Base-by-base conservation (phyloP, 768 basidiomycete genomes). In the Macrocybe gigantea region DNA sequence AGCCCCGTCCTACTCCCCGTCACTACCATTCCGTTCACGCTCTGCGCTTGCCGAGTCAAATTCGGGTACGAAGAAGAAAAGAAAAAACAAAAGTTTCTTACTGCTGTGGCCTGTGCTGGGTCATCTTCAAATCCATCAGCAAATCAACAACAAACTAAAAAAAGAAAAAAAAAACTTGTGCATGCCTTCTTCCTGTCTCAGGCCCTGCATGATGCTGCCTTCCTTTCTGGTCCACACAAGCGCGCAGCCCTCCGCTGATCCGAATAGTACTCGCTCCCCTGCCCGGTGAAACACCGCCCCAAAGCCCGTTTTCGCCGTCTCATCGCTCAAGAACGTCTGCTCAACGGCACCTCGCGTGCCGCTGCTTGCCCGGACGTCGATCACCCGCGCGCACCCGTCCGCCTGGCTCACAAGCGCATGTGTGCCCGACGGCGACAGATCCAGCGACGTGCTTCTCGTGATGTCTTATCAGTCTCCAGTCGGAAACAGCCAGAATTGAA, bases 191-290 rank as follows among this genome's bases (percentile, higher is more conserved):
- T 72, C 72, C 53, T 84, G 80, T 52, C 81, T 77, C 54, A 85
- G 58, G 31, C 78, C 83, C 60, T 78, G 80, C 10, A 82, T 69
- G 22, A 83, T 61, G 2, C 64, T 65, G 8, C 72, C 77, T 47
- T 72, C 77, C 58, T 67, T 68, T 58, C 67, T 73, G 55, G 86
- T 80, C 83, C 85, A 85, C 32, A 80, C 75, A 35, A 85, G 63
- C 30, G 79, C 66, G 59, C 73, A 81, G 13, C 72, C 73, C 12
- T 80, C 78, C 13, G 72, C 63, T 30, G 58, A 65, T 29, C 83
- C 84, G 54, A 78, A 84, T 48, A 86, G 55, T 15, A 85, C 73
- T 6, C 71, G 70, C 52, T 77, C 74, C 11, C 77, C 79, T 32
- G 61, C 54, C 6, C 73, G 71, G 8, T 78, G 72, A 52, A 83